Evolutionary conservation across 345 rosid species (phyloP), one percentile per base, ranked within the genome.

Genomic region (Arabidopsis suecica): DNA sequence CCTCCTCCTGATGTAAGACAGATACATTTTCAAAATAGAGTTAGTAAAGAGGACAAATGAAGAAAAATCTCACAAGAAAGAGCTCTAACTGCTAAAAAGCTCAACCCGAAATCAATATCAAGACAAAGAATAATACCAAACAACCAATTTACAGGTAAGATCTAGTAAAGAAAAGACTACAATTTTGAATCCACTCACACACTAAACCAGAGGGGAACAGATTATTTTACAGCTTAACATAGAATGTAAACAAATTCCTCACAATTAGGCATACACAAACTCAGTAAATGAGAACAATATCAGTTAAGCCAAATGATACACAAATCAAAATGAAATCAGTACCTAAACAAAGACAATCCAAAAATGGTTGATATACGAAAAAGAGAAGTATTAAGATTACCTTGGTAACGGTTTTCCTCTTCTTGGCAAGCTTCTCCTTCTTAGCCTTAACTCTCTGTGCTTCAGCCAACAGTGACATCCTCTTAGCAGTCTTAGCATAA

Each of bases 391-490:
- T 1, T 4, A 40, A 11, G 18, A 23, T 65, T 88, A 96, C 98
- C 99, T 96, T 96, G 5, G 91, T 45, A 23, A 88, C 44, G 0
- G 88, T 65, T 62, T 79, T 89, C 78, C 99, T 89, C 84, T 91
- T 93, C 86, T 83, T 88, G 41, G 92, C 83, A 7, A 96, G 90
- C 87, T 96, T 96, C 91, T 96, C 99, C 91, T 93, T 89, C 96
- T 96, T 96, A 2, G 96, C 74, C 87, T 91, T 93, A 9, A 96
- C 90, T 4, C 98, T 90, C 84, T 96, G 89, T 2, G 78, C 98
- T 80, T 96, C 99, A 0, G 99, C 98, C 81, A 96, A 80, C 64
- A 96, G 81, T 0, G 99, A 69, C 99, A 91, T 96, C 84, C 99
- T 88, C 88, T 72, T 85, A 0, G 99, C 98, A 3, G 99, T 91